Evolutionary conservation across 805 yeast species (phyloP).

Genomic region (Kodamaea fukazawae): DNA sequence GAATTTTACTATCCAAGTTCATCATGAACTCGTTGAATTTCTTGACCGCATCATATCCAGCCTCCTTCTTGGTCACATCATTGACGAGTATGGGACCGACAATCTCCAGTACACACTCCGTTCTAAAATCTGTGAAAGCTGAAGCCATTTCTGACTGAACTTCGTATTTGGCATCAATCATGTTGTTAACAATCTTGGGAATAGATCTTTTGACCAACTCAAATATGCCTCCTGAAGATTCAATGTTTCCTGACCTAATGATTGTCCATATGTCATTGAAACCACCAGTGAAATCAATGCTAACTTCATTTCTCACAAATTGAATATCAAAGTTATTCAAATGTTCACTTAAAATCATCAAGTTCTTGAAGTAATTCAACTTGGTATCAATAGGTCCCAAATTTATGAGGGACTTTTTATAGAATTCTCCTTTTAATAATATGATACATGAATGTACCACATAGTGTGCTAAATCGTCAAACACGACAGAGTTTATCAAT

Average conservation of each 20-base stretch:
- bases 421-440: slow-evolving; percentile 55
- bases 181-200: slow-evolving; percentile 76
- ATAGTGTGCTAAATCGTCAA: slow-evolving; percentile 86
- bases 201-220: slow-evolving; percentile 63
- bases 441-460: slow-evolving; percentile 74
- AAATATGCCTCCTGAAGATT: slow-evolving; percentile 35
- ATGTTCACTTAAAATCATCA: slow-evolving; percentile 67
- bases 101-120: slow-evolving; percentile 44
- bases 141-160: slow-evolving; percentile 70
- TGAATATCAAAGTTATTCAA: slow-evolving; percentile 77
- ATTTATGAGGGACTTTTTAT: slow-evolving; percentile 41
- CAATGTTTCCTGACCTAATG: slow-evolving; percentile 34
- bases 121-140: slow-evolving; percentile 66
- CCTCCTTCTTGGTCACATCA: slow-evolving; percentile 3
- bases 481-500: slow-evolving; percentile 69
- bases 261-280: slow-evolving; percentile 45
- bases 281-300: slow-evolving; percentile 76
- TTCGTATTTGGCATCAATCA: slow-evolving; percentile 75
- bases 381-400: slow-evolving; percentile 57
- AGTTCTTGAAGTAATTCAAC: slow-evolving; percentile 67
- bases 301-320: slow-evolving; percentile 65
- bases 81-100: slow-evolving; percentile 39
- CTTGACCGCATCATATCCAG: slow-evolving; percentile 22
- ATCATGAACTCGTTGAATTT: slow-evolving; percentile 44
- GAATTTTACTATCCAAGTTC: slow-evolving; percentile 52